Evolutionary conservation across 768 basidiomycete species (phyloP), one percentile per base, ranked within the genome.

Genomic region (Paxillus involutus): DNA sequence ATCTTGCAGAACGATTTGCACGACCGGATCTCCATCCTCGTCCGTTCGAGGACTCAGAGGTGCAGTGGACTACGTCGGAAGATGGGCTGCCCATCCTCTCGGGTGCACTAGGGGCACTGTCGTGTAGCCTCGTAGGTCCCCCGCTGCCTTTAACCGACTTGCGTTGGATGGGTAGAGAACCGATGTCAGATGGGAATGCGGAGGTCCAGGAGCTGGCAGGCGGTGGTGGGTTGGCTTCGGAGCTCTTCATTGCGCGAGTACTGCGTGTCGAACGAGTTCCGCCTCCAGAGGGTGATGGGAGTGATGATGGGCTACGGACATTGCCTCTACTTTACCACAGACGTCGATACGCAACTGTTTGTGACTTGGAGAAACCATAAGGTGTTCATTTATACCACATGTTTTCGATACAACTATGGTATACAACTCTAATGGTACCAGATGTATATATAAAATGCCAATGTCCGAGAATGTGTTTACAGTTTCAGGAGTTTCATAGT

Each of bases 171-270:
- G 61, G 59, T 48, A 33, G 55, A 51, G 32, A 55, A 49, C 26
- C 47, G n/a, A 44, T 63, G 40, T 26, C 57, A 21, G 44, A 58
- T 26, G 56, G 49, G 21, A 47, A 42, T 7, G 52, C 21, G 16
- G 56, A 61, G 21, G 62, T 56, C 1, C 49, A 55, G 43, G 55
- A 58, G 40, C 55, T 44, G 26, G 68, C 68, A 57, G 63, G 63
- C 24, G 67, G 59, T 50, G 63, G 65, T 11, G 77, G 73, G 7
- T 64, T 74, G 47, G 75, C 66, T 61, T 88, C 85, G 37, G 87
- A 93, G 74, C 71, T 95, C 40, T 94, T 92, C 70, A 83, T 95
- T 57, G 92, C 90, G 13, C 74, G 78, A n/a, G 91, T 95, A 11
- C 70, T 83, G 30, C 71, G 83, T 26, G 85, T 94, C 41, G 76